Conservation (phyloP, 2,329 filamentous ascomycete genomes). For the Elsinoe perseae region DNA sequence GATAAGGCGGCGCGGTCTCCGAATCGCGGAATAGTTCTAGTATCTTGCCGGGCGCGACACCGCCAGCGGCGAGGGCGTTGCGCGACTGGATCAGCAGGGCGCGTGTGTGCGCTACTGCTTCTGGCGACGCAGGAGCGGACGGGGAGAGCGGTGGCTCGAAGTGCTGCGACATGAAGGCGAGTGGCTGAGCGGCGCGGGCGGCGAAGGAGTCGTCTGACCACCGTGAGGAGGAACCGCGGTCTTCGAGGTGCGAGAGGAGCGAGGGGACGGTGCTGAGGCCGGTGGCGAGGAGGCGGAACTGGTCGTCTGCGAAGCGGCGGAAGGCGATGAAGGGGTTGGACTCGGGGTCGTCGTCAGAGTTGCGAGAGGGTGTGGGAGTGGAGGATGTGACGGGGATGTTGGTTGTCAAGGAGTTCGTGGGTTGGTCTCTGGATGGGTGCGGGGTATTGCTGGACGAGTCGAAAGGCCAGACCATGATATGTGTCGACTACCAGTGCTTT, state of each 20-base stretch:
- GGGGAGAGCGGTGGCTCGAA: slow-evolving; percentile 7
- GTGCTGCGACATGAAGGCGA: slow-evolving; percentile 15
- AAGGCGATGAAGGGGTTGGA: slow-evolving; percentile 54
- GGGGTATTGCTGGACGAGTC: background rate
- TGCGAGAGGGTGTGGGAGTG: background rate
- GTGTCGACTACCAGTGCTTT: no score
- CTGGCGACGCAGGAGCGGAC: slow-evolving; percentile 14
- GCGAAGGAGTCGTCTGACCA: slow-evolving; percentile 12
- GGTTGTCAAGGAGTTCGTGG: background rate
- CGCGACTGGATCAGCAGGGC: slow-evolving; percentile 23
- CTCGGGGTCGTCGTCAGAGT: slow-evolving; percentile 23
- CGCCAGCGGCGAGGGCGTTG: slow-evolving; percentile 20
- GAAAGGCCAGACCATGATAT: slow-evolving; percentile 14
- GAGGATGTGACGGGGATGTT: background rate
- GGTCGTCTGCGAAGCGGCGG: slow-evolving; percentile 53
- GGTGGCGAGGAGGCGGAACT: slow-evolving; percentile 43
- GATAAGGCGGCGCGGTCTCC: slow-evolving; percentile 19
- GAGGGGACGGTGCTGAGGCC: slow-evolving; percentile 44
- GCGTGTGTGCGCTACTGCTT: slow-evolving; percentile 20
- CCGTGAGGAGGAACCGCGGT: slow-evolving; percentile 20
- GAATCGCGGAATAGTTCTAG: slow-evolving; percentile 25
- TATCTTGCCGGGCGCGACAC: slow-evolving; percentile 23
- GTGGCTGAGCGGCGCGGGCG: slow-evolving; percentile 3
- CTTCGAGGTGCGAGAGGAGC: slow-evolving; percentile 33
- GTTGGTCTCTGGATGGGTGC: background rate